A percentile compares a stretch with the other conserved stretches of the same genome.
phyloP scores from a whole-genome alignment of 495 filamentous ascomycete genomes.

The Hyaloscypha variabilis region DNA sequence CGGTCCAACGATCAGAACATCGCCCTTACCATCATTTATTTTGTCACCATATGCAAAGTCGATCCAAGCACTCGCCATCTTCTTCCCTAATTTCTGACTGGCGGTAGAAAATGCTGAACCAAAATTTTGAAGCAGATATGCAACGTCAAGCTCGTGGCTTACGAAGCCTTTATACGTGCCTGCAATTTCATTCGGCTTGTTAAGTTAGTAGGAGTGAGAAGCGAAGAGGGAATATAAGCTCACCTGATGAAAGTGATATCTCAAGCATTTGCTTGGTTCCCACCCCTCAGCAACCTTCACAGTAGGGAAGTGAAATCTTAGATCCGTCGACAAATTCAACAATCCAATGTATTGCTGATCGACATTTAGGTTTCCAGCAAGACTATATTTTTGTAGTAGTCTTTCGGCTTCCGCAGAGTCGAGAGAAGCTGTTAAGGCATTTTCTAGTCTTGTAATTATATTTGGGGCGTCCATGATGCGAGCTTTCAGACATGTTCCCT shows the following conservation, averaged over 20 bases:
- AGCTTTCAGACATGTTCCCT: conserved; percentile 17
- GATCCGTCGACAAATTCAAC: conserved; percentile 13
- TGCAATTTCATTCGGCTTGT: not conserved
- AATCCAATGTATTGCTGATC: conserved; percentile 7
- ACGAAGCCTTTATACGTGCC: not conserved
- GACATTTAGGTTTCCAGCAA: not conserved
- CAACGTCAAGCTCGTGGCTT: conserved; percentile 19
- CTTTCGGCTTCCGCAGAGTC: not conserved
- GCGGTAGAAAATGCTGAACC: not conserved
- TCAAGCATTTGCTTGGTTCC: conserved; percentile 2
- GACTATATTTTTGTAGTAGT: not conserved
- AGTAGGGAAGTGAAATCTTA: conserved; percentile 18
- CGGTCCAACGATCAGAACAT: conserved; percentile 20
- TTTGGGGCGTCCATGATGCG: conserved; percentile 16
- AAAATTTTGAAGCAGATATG: conserved; percentile 14
- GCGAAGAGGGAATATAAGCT: not conserved
- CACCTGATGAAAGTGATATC: conserved; percentile 26
- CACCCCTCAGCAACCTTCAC: conserved; percentile 12
- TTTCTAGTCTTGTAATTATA: conserved; percentile 2
- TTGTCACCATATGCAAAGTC: conserved; percentile 5
- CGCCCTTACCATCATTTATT: not conserved
- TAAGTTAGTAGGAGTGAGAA: not conserved
- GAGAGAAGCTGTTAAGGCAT: conserved; percentile 1
- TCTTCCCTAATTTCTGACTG: conserved; percentile 13
- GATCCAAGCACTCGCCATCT: conserved; percentile 12